Percentiles rank a stretch among this genome's conserved stretches.
These are phyloP conservation scores for Pichia sp. DNA, from an alignment of 1,139 yeast genomes.

Conservation along the genomic window DNA sequence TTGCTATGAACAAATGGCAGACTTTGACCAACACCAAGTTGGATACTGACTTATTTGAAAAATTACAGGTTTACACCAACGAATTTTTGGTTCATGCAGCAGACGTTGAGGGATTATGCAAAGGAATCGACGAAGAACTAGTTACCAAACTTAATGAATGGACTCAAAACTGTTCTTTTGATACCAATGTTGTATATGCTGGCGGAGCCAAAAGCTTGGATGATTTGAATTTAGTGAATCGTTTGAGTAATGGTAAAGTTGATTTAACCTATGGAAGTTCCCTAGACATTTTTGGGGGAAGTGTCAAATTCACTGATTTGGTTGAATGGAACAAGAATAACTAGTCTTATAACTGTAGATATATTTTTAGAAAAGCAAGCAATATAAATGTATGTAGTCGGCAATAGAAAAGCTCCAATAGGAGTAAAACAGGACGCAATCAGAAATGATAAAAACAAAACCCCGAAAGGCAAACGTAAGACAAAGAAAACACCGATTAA, in stretches of 20 bases:
- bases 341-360: background rate
- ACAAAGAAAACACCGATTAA: too few species aligned
- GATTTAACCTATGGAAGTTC: conserved; percentile 92
- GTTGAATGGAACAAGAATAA: conserved; percentile 53
- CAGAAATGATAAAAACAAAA: too few species aligned
- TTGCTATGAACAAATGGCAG: conserved; percentile 97
- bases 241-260: conserved; percentile 69
- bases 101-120: conserved; percentile 93
- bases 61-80: conserved; percentile 57
- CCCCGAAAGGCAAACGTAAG: too few species aligned
- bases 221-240: conserved; percentile 59
- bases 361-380: background rate
- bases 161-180: conserved; percentile 57
- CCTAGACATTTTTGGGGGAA: conserved; percentile 89
- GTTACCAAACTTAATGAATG: conserved; percentile 70
- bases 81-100: conserved; percentile 96
- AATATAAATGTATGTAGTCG: background rate
- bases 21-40: conserved; percentile 64
- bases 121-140: conserved; percentile 78
- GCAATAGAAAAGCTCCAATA: too few species aligned
- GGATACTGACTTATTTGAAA: conserved; percentile 40
- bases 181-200: conserved; percentile 78
- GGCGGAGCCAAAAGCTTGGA: conserved; percentile 82
- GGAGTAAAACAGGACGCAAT: too few species aligned
- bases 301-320: conserved; percentile 69